Percentiles rank a stretch among this genome's conserved stretches.
phyloP scores from a whole-genome alignment of 345 rosid species.

The Adansonia digitata region DNA sequence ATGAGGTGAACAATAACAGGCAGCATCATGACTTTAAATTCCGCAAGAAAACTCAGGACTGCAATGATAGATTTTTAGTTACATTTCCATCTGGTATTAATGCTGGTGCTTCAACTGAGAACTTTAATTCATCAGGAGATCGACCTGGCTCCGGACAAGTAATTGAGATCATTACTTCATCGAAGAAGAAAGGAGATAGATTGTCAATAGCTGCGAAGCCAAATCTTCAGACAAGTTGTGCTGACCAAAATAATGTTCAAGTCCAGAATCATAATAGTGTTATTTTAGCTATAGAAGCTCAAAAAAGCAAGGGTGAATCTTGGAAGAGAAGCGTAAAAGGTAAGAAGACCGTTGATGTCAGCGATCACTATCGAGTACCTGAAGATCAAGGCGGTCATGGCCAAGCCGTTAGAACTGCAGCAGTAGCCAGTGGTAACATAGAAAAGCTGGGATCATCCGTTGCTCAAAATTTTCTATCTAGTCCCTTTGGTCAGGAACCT shows the following conservation, averaged over 20 bases:
- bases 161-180: conserved; percentile 13
- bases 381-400: conserved; percentile 13
- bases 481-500: conserved; percentile 23
- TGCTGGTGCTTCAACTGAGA: conserved; percentile 12
- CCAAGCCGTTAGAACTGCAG: conserved; percentile 17
- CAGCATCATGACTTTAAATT: conserved; percentile 9
- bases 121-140: conserved; percentile 12
- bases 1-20: conserved; percentile 12
- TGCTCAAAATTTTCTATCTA: conserved; percentile 20
- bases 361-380: conserved; percentile 8
- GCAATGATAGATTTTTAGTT: conserved; percentile 9
- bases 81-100: conserved; percentile 12
- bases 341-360: conserved; percentile 20
- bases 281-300: conserved; percentile 41
- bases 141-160: conserved; percentile 20
- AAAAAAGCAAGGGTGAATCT: conserved; percentile 20
- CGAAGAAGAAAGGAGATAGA: conserved; percentile 21
- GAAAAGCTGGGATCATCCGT: conserved; percentile 19
- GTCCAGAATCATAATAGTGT: conserved; percentile 30
- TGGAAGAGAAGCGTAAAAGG: conserved; percentile 16
- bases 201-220: conserved; percentile 17
- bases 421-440: conserved; percentile 5
- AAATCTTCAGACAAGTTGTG: conserved; percentile 12
- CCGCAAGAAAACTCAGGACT: conserved; percentile 5
- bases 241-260: conserved; percentile 17